Base-by-base conservation (phyloP, 306 rosid species). In the Vigna trinervia region DNA sequence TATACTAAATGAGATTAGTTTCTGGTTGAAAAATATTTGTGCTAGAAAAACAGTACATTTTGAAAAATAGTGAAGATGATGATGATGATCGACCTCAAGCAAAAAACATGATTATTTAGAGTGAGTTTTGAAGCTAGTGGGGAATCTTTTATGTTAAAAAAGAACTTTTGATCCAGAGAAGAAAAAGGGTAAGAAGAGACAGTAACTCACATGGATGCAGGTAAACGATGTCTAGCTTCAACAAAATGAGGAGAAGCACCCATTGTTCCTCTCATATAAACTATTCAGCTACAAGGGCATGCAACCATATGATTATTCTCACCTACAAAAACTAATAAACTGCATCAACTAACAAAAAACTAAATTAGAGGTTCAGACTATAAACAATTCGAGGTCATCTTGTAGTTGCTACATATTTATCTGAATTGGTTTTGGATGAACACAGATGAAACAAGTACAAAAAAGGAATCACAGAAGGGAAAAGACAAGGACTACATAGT, bases 151-250 rank as follows among this genome's bases (percentile, higher is more conserved):
- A 19, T 50, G 57, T 22, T 11, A 9, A 13, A 32, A 8, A 56
- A 70, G 23, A 5, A 6, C 6, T 48, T 12, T 36, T 53, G 78
- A 76, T 70, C 4, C 28, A 19, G 26, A 53, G 4, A 17, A 17
- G 51, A 41, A n/a, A 53, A 71, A 56, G 8, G 32, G 3, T 15
- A 19, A 51, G 20, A 41, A 30, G 59, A 17, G 23, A 4, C 30
- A 28, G 30, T 22, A 38, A 78, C 97, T 88, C 50, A 93, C 98
- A 91, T 83, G 41, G 98, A 86, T 78, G 93, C 54, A 43, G 93
- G 86, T 69, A 87, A 84, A 28, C 95, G 88, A 69, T 89, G 90
- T 81, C 95, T 78, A 57, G 93, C 73, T 83, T 89, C 96, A 81
- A 73, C 76, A 0, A 88, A 75, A 43, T 76, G 89, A 65, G 93